Percentiles rank a stretch among this genome's conserved stretches.
These are phyloP conservation scores for Puya raimondii DNA, from an alignment of 176 grass and related monocot species.

Conservation along the genomic window DNA sequence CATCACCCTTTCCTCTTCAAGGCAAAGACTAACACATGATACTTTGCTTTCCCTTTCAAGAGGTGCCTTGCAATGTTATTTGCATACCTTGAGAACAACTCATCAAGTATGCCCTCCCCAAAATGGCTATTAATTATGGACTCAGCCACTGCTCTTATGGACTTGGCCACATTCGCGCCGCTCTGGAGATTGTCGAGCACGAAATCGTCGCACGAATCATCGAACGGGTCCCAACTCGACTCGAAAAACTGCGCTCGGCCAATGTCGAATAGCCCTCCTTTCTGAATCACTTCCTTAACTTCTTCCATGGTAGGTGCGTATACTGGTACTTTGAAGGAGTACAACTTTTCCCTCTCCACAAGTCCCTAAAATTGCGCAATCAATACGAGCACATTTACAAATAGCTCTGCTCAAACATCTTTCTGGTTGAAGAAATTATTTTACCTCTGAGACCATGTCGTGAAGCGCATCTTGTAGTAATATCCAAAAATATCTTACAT, in stretches of 20 bases:
- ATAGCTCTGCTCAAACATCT: not conserved
- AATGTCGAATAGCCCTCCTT: conserved; percentile 13
- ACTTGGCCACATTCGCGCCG: conserved; percentile 9
- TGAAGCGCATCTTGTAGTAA: conserved; percentile 17
- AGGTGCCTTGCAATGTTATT: conserved; percentile 6
- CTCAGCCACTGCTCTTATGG: conserved; percentile 11
- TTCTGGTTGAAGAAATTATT: not conserved
- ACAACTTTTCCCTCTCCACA: conserved; percentile 9
- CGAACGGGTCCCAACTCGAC: conserved; percentile 20
- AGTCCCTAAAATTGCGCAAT: conserved; percentile 12
- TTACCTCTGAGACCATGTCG: conserved; percentile 20
- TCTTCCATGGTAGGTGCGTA: conserved; percentile 24
- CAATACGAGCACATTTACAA: not conserved
- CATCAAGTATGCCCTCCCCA: conserved; percentile 12
- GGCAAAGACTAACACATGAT: conserved; percentile 2
- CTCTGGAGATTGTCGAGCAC: not conserved
- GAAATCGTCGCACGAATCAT: conserved; percentile 5
- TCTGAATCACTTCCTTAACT: conserved; percentile 2
- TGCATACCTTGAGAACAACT: conserved; percentile 13
- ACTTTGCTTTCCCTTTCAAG: conserved; percentile 4
- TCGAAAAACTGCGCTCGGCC: conserved; percentile 4
- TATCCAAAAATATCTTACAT: not conserved
- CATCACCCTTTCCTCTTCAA: conserved; percentile 1
- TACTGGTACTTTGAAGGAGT: conserved; percentile 18
- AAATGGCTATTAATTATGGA: conserved; percentile 24